These are phyloP conservation scores for Beauveria asiatica DNA, from an alignment of 2,329 filamentous ascomycete genomes.

Conservation along the genomic window DNA sequence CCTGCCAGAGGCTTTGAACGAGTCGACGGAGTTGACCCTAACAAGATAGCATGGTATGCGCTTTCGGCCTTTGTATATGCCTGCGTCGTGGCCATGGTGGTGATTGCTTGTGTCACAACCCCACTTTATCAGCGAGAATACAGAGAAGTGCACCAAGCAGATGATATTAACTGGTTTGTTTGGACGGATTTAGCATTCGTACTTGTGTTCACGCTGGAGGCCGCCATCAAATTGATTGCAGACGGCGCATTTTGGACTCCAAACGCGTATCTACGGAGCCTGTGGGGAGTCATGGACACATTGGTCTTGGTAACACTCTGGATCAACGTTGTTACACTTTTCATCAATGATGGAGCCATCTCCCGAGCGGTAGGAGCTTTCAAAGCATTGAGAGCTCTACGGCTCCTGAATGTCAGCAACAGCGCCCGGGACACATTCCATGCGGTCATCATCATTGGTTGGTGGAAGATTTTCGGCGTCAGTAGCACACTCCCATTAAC, in stretches of 20 bases:
- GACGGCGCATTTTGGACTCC: constrained; percentile 96
- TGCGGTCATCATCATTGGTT: constrained; percentile 86
- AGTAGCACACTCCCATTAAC: constrained; percentile 22
- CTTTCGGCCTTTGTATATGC: constrained; percentile 93
- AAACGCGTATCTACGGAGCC: constrained; percentile 92
- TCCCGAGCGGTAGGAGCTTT: constrained; percentile 91
- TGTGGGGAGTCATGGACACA: constrained; percentile 93
- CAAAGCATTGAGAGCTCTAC: constrained; percentile 86
- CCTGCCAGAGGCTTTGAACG: constrained; percentile 81
- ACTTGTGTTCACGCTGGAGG: constrained; percentile 75
- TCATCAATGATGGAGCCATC: constrained; percentile 73
- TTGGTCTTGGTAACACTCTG: constrained; percentile 87
- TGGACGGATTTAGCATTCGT: constrained; percentile 91
- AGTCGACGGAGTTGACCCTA: constrained; percentile 82
- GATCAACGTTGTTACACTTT: constrained; percentile 82
- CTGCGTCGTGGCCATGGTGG: constrained; percentile 94
- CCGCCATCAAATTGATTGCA: constrained; percentile 83
- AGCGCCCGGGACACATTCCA: constrained; percentile 95
- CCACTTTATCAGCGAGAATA: constrained; percentile 90
- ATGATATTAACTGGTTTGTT: constrained; percentile 78
- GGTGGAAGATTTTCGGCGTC: constrained; percentile 85
- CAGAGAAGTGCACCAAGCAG: constrained; percentile 53
- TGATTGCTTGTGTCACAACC: constrained; percentile 88
- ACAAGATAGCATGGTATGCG: constrained; percentile 81
- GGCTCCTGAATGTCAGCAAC: constrained; percentile 90